Evolutionary conservation across 768 basidiomycete species (phyloP), one percentile per base, ranked within the genome.

Genomic region (Collybiopsis confluens): DNA sequence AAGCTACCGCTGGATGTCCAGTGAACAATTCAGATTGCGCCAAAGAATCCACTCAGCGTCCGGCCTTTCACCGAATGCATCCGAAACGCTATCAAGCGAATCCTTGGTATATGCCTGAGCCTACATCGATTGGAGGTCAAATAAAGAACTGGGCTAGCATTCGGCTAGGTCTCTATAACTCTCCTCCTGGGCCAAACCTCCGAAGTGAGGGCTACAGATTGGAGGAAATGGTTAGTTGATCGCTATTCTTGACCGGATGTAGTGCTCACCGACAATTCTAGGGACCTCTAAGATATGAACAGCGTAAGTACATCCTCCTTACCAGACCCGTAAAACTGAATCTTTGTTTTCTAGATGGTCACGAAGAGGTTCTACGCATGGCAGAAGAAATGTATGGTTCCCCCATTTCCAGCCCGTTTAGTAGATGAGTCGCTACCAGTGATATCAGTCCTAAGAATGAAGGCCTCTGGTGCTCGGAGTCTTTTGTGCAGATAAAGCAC

Each of bases 71-170:
- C 41, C 28, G 36, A 21, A 30, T 40, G 43, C 41, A 37, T 23
- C 33, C 41, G 18, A 52, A 26, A 20, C 30, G 73, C 56, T 75
- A 54, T 47, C 58, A 67, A 23, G 62, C 69, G 4, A 64, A 63
- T 48, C 78, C 78, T 20, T 79, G 78, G 77, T 81, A 81, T 57
- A 75, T 71, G 56, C 71, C 75, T 0, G 61, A 70, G 53, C 60
- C 68, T 0, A 67, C 57, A 2, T 63, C 63, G 6, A 28, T 73
- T 1, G 10, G 55, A 3, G 67, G 63, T 1, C 62, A 61, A 23
- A 45, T 67, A 9, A 36, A 56, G 18, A 72, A 75, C 44, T 62
- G 60, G 30, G 41, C 75, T 0, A 50, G 64, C 7, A 72, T 78
- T 10, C 40, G 56, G 26, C 40, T 73, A 6, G 70, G 71, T 2